phyloP scores from a whole-genome alignment of 2,329 filamentous ascomycete genomes.

The Ophiostoma sp. region DNA sequence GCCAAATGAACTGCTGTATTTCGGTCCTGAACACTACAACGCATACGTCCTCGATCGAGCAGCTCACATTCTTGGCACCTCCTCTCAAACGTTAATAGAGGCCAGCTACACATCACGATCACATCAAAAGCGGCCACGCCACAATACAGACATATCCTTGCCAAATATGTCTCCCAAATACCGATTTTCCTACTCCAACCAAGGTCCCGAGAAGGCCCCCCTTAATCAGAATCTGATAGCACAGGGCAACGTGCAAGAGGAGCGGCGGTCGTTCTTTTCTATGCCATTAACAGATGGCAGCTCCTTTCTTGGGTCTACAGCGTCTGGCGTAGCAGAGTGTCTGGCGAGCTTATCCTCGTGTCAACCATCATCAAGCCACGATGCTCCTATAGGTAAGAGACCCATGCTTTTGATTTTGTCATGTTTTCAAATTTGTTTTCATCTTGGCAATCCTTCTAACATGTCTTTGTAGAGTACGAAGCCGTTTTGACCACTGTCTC shows the following conservation, averaged over 20 bases:
- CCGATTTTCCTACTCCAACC: conserved; percentile 32
- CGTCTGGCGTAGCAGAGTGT: conserved; percentile 23
- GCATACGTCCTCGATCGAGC: conserved; percentile 38
- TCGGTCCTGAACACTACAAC: conserved; percentile 27
- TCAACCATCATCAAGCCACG: conserved; percentile 39
- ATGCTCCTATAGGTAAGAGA: conserved; percentile 38
- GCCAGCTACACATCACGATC: conserved; percentile 33
- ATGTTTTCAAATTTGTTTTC: not conserved
- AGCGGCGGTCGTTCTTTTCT: conserved; percentile 28
- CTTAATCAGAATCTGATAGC: not conserved
- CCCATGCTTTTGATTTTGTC: not conserved
- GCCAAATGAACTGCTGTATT: conserved; percentile 29
- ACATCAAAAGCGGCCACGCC: conserved; percentile 35
- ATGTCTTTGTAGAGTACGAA: conserved; percentile 38
- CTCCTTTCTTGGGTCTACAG: conserved; percentile 20
- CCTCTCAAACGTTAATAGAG: conserved; percentile 36
- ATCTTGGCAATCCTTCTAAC: not conserved
- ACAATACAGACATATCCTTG: conserved; percentile 29
- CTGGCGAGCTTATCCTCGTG: conserved; percentile 38
- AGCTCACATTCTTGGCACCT: conserved; percentile 38
- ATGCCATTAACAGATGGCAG: conserved; percentile 21
- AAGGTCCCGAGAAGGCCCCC: conserved; percentile 31
- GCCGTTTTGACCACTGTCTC: conserved; percentile 30
- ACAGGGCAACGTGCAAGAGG: conserved; percentile 4
- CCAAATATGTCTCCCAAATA: conserved; percentile 38